phyloP scores from a whole-genome alignment of 2,329 filamentous ascomycete genomes.

The Penicillium sp. region DNA sequence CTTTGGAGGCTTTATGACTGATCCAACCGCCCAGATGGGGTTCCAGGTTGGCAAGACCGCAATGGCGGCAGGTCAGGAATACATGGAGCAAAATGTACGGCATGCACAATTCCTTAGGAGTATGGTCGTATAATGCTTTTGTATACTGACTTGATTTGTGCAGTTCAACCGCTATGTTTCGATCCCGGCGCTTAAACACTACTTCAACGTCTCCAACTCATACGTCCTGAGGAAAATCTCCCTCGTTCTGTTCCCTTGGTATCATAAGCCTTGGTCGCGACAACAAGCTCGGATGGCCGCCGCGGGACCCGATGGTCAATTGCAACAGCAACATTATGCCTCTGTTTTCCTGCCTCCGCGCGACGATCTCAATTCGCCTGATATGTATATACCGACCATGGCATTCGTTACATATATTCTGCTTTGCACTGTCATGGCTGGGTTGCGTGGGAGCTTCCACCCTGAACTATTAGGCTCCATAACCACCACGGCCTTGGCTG shows the following conservation, averaged over 20 bases:
- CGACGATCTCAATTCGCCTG: conserved; percentile 94
- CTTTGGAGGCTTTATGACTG: conserved; percentile 92
- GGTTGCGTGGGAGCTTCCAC: conserved; percentile 85
- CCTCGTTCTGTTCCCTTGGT: conserved; percentile 94
- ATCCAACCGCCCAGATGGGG: conserved; percentile 90
- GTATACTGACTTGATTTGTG: not conserved
- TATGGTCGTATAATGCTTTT: not conserved
- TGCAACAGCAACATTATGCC: conserved; percentile 53
- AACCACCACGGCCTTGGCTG: conserved; percentile 74
- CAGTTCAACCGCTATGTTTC: conserved; percentile 82
- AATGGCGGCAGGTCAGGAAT: conserved; percentile 86
- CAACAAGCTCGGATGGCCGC: conserved; percentile 63
- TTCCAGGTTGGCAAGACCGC: conserved; percentile 91
- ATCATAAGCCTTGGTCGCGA: conserved; percentile 95
- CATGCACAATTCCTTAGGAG: not conserved
- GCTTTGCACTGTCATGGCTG: conserved; percentile 83
- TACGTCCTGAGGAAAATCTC: conserved; percentile 93
- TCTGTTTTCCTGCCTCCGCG: conserved; percentile 77
- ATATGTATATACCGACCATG: conserved; percentile 99
- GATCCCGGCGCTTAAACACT: conserved; percentile 90
- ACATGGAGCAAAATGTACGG: conserved; percentile 88
- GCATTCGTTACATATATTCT: conserved; percentile 96
- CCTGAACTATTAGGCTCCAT: conserved; percentile 90
- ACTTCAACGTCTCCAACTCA: conserved; percentile 97
- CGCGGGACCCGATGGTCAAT: conserved; percentile 54